A percentile compares a stretch with the other conserved stretches of the same genome.
phyloP scores from a whole-genome alignment of 345 rosid species.

The Ricinus communis region DNA sequence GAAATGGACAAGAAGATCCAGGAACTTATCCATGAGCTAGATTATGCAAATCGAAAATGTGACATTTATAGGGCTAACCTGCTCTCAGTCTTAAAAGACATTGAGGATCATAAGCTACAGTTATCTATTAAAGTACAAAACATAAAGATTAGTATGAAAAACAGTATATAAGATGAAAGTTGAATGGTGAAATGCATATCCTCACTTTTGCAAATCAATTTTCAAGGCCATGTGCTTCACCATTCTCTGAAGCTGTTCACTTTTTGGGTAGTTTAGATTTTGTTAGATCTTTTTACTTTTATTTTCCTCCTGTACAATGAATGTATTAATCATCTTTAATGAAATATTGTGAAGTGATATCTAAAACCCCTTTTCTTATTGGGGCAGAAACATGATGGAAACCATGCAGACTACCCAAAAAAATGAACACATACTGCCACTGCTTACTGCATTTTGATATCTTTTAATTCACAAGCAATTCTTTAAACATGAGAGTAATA shows the following conservation, averaged over 20 bases:
- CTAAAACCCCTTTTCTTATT: too few species aligned
- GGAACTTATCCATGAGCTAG: slow-evolving; percentile 30
- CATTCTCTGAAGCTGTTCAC: not conserved
- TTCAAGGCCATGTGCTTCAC: not conserved
- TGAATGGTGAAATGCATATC: too few species aligned
- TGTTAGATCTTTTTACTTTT: not conserved
- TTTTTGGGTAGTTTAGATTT: not conserved
- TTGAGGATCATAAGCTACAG: slow-evolving; percentile 53
- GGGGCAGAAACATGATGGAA: too few species aligned
- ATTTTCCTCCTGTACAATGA: slow-evolving; percentile 6
- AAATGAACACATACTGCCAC: too few species aligned
- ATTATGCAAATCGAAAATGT: slow-evolving; percentile 39
- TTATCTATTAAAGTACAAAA: slow-evolving; percentile 48
- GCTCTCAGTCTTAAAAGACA: slow-evolving; percentile 46
- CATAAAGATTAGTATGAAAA: slow-evolving; percentile 45
- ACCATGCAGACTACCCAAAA: too few species aligned
- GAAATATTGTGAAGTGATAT: not conserved
- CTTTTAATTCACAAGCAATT: too few species aligned
- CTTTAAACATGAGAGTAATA: too few species aligned
- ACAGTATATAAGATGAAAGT: slow-evolving; percentile 30
- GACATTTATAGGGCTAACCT: slow-evolving; percentile 35
- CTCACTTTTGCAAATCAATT: not conserved
- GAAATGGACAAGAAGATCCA: slow-evolving; percentile 37
- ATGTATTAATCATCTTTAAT: not conserved
- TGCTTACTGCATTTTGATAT: too few species aligned